Conservation (phyloP, 2,329 filamentous ascomycete genomes). For the Ceratocystis papillata region DNA sequence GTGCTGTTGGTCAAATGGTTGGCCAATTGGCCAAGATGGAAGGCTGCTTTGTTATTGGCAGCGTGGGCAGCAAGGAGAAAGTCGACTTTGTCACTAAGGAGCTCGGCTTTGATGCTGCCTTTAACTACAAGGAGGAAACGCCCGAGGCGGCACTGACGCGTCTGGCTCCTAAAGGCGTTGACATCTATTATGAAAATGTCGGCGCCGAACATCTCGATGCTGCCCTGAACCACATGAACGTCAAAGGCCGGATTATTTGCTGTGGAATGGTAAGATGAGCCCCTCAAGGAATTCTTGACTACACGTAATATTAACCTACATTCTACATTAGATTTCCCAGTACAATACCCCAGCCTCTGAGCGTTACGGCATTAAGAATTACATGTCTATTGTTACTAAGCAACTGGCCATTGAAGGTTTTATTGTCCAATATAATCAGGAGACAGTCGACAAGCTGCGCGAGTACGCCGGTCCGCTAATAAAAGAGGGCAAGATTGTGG, state of each 20-base stretch:
- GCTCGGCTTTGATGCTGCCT: constrained; percentile 49
- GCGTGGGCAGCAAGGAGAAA: constrained; percentile 70
- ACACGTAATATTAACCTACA: constrained; percentile 1
- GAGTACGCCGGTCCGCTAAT: constrained; percentile 49
- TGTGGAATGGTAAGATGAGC: constrained; percentile 47
- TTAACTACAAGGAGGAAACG: constrained; percentile 82
- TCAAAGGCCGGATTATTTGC: constrained; percentile 52
- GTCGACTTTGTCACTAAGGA: constrained; percentile 50
- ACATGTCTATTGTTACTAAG: constrained; percentile 56
- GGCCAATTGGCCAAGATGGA: constrained; percentile 75
- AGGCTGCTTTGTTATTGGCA: constrained; percentile 68
- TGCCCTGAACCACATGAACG: constrained; percentile 41
- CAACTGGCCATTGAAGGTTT: constrained; percentile 64
- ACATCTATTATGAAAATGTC: constrained; percentile 52
- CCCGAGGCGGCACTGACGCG: constrained; percentile 55
- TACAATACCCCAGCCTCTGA: constrained; percentile 54
- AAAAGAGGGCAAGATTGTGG: constrained; percentile 62
- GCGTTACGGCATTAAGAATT: constrained; percentile 54
- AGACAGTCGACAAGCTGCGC: constrained; percentile 65
- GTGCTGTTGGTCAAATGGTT: constrained; percentile 72
- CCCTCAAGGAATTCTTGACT: not conserved
- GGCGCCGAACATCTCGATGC: constrained; percentile 44
- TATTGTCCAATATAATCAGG: constrained; percentile 58
- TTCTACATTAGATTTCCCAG: constrained; percentile 45
- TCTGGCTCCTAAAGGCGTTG: constrained; percentile 65